These are phyloP conservation scores for Colletotrichum liaoningense DNA, from an alignment of 2,329 filamentous ascomycete species.

Conservation along the genomic window DNA sequence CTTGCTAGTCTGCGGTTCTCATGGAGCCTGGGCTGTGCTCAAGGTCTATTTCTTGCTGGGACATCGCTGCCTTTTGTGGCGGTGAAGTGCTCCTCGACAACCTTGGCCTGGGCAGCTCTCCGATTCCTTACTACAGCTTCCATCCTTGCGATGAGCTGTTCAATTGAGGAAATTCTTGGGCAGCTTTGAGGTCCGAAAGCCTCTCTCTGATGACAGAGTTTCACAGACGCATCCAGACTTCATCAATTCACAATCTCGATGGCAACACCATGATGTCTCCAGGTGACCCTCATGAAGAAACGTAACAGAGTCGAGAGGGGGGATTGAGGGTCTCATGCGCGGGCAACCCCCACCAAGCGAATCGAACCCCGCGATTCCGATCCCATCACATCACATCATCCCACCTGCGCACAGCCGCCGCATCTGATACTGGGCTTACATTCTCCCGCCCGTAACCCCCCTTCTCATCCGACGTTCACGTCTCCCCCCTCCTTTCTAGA, in stretches of 20 bases:
- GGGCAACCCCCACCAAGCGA: constrained; percentile 1
- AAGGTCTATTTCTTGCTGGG: constrained; percentile 4
- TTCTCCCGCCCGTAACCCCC: not conserved
- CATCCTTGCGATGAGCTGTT: constrained; percentile 16
- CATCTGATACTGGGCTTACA: constrained; percentile 23
- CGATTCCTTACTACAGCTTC: constrained; percentile 16
- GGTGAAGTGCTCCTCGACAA: constrained; percentile 26
- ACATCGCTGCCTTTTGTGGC: constrained; percentile 23
- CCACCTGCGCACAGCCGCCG: constrained; percentile 20
- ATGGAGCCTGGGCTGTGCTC: not conserved
- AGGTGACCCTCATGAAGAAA: not conserved
- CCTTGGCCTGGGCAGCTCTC: constrained; percentile 10
- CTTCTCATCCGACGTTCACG: not conserved
- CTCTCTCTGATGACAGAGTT: not conserved
- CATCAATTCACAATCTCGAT: constrained; percentile 13
- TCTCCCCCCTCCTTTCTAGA: not conserved
- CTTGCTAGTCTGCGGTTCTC: not conserved
- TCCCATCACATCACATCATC: constrained; percentile 24
- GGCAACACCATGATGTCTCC: not conserved
- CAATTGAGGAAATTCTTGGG: not conserved
- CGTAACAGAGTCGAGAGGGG: not conserved
- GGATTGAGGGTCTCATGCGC: constrained; percentile 1
- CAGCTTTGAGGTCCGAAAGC: not conserved
- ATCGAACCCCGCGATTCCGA: constrained; percentile 32
- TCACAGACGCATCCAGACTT: not conserved